phyloP scores from a whole-genome alignment of 2,329 filamentous ascomycete species.

The Talaromyces funiculosus region DNA sequence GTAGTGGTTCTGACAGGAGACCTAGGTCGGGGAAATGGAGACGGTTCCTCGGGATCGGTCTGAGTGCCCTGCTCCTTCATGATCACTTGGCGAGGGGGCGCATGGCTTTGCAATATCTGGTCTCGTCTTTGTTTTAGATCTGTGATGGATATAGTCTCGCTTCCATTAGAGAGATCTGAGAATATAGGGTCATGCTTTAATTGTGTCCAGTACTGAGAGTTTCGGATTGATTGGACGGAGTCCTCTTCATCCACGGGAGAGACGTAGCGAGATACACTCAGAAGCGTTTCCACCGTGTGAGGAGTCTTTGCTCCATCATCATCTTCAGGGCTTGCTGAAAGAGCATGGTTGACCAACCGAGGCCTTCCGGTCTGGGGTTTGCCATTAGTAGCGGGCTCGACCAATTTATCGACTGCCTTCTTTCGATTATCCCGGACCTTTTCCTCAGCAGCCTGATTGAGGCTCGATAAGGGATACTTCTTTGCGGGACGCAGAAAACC shows the following conservation, averaged over 20 bases:
- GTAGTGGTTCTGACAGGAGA: background rate
- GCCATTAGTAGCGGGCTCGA: background rate
- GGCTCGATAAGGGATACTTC: background rate
- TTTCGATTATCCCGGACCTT: background rate
- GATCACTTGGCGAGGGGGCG: slow-evolving; percentile 18
- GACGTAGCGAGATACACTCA: slow-evolving; percentile 49
- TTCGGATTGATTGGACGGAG: slow-evolving; percentile 42
- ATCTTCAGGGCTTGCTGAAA: slow-evolving; percentile 24
- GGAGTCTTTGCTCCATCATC: slow-evolving; percentile 7
- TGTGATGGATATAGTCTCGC: slow-evolving; percentile 38
- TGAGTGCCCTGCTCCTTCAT: slow-evolving; percentile 14
- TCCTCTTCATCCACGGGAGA: slow-evolving; percentile 39
- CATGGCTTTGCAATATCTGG: slow-evolving; percentile 23
- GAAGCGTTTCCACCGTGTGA: slow-evolving; percentile 6
- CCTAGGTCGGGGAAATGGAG: background rate
- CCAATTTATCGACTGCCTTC: background rate
- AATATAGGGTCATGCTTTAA: slow-evolving; percentile 49
- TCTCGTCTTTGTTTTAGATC: slow-evolving; percentile 38
- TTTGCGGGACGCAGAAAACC: background rate
- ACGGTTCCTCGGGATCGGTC: background rate
- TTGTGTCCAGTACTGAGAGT: slow-evolving; percentile 47
- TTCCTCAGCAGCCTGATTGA: background rate
- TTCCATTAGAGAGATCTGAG: slow-evolving; percentile 38
- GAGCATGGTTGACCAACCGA: slow-evolving; percentile 21
- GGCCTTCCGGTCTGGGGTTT: slow-evolving; percentile 18